Conservation (phyloP, 2,329 filamentous ascomycete species). For the Lachnellula suecica region DNA sequence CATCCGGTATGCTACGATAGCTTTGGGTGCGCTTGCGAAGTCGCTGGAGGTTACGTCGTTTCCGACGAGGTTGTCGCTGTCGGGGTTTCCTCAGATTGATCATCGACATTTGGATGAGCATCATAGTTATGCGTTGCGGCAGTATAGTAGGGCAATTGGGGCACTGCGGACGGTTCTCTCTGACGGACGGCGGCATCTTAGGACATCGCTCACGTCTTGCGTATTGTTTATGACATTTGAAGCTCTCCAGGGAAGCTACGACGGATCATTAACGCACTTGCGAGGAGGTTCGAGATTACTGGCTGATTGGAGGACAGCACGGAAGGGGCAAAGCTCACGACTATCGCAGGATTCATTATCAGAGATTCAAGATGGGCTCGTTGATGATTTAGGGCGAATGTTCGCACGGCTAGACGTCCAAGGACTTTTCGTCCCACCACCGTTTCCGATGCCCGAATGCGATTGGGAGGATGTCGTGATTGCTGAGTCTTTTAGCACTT, state of each 20-base stretch:
- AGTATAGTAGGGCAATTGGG: conserved; percentile 31
- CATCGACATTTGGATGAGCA: conserved; percentile 31
- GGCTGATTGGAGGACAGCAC: conserved; percentile 32
- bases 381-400: conserved; percentile 32
- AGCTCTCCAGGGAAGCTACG: conserved; percentile 32
- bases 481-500: conserved; percentile 27
- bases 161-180: conserved; percentile 27
- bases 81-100: conserved; percentile 33
- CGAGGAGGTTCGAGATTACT: conserved; percentile 30
- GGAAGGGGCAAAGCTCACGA: conserved; percentile 27
- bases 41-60: conserved; percentile 31
- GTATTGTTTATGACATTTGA: conserved; percentile 34
- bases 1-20: conserved; percentile 31
- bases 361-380: conserved; percentile 32
- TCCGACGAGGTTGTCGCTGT: conserved; percentile 29
- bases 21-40: conserved; percentile 31
- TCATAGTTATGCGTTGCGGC: conserved; percentile 29
- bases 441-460: conserved; percentile 32
- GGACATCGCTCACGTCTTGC: conserved; percentile 31
- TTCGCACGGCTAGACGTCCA: conserved; percentile 33
- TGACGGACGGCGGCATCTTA: conserved; percentile 31
- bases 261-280: conserved; percentile 31
- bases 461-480: conserved; percentile 29
- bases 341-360: conserved; percentile 34
- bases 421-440: conserved; percentile 31